Conservation (phyloP, 176 grass and related monocot genomes). For the Oryza glaberrima region DNA sequence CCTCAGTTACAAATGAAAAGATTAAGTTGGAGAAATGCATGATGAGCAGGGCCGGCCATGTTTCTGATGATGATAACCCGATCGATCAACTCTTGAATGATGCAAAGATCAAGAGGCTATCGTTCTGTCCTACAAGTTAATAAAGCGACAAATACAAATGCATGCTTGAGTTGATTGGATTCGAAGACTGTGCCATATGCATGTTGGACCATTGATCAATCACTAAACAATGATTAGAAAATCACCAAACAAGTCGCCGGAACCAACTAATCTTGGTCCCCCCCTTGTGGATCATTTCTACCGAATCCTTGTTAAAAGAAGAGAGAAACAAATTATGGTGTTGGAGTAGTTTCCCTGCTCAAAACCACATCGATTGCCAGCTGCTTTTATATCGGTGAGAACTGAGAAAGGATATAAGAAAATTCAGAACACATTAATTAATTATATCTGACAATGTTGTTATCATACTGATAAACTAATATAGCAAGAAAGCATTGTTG, state of each 20-base stretch:
- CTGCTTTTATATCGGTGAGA: too few species aligned
- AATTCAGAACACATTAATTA: too few species aligned
- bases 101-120: background rate
- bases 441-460: too few species aligned
- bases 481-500: too few species aligned
- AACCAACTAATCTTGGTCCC: constrained; percentile 47
- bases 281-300: constrained; percentile 19
- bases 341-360: background rate
- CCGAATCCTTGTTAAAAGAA: constrained; percentile 50
- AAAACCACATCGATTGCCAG: background rate
- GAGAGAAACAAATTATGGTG: background rate
- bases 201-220: background rate
- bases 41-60: background rate
- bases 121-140: background rate
- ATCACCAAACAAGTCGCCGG: constrained; percentile 40
- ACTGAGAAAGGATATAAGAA: too few species aligned
- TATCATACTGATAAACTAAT: too few species aligned
- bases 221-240: constrained; percentile 37
- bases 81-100: background rate
- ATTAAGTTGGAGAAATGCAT: too few species aligned
- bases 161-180: constrained; percentile 8
- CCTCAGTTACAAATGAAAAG: background rate
- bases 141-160: constrained; percentile 31
- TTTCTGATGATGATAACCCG: background rate
- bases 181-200: background rate